Base-by-base conservation (phyloP, 2,329 filamentous ascomycete species). In the Pestalotiopsis sp. region DNA sequence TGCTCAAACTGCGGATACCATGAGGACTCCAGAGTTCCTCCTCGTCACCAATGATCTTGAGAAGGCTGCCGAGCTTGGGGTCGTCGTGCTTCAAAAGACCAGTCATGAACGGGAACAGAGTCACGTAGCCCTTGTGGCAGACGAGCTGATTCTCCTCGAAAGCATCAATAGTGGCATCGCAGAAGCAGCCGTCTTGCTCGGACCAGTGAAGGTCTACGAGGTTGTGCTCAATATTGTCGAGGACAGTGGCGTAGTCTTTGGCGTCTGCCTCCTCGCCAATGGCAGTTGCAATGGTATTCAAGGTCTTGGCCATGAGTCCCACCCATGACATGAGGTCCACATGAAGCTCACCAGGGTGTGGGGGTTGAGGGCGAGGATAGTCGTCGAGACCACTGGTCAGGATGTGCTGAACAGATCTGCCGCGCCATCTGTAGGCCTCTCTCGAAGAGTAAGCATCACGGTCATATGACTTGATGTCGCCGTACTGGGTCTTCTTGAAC, bases 91-190 rank as follows among this genome's bases (percentile, higher is more conserved):
- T 87, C 67, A 98, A 76, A 68, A 98, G 84, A 9, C 95, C 95
- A 2, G 93, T 89, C 72, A 98, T 81, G 85, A 98, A 97, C 1
- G 96, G 96, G 80, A 97, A 96, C 35, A 99, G 85, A 24, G 93
- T 96, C 72, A 98, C 89, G 76, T 99, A 99, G 22, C 96, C 96
- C 81, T 97, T 97, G 83, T 98, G 96, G 82, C 96, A 99, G 56
- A 98, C 93, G 22, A 96, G 90, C 44, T 86, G 80, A 75, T 93
- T 91, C 81, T 99, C 96, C 79, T 99, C 96, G 76, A 93, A 99
- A 69, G 94, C 94, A 74, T 99, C 95, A 69, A 99, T 92, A 0
- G 94, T 98, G 1, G 94, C 94, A 78, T 99, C 96, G 78, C 96
- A 99, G 83, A 94, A 99, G 70, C 92, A 92, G 67, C 93, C 89